phyloP scores from a whole-genome alignment of 495 filamentous ascomycete species.

The Penicillium robsamsonii region DNA sequence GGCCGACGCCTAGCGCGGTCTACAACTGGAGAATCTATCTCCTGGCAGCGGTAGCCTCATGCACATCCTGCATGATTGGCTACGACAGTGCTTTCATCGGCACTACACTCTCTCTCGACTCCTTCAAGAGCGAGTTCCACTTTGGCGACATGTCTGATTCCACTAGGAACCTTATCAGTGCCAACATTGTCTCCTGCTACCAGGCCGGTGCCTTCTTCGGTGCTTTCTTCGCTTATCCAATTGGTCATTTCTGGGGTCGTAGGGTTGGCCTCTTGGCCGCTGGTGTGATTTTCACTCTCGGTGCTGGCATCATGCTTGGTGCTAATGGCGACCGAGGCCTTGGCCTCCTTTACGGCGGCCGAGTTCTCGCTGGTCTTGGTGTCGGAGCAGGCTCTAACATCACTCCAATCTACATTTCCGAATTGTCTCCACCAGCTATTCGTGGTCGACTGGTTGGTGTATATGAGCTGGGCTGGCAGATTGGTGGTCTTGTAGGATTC shows the following conservation, averaged over 20 bases:
- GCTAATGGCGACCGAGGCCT: slow-evolving; percentile 57
- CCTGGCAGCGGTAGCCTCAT: slow-evolving; percentile 65
- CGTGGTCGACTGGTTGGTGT: slow-evolving; percentile 75
- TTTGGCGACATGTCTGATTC: slow-evolving; percentile 43
- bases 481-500: slow-evolving; percentile 71
- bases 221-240: slow-evolving; percentile 55
- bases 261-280: slow-evolving; percentile 51
- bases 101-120: slow-evolving; percentile 62
- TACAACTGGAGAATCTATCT: slow-evolving; percentile 78
- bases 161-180: slow-evolving; percentile 52
- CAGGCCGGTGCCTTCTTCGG: slow-evolving; percentile 70
- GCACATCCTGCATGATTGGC: slow-evolving; percentile 72
- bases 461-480: slow-evolving; percentile 73
- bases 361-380: slow-evolving; percentile 69
- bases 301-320: slow-evolving; percentile 63
- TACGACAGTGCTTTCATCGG: slow-evolving; percentile 75
- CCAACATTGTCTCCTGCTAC: slow-evolving; percentile 70
- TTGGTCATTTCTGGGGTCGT: slow-evolving; percentile 56
- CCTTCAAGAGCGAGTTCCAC: slow-evolving; percentile 62
- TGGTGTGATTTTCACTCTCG: slow-evolving; percentile 57
- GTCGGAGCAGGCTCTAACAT: slow-evolving; percentile 75
- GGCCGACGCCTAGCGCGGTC: slow-evolving; percentile 64
- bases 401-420: slow-evolving; percentile 77
- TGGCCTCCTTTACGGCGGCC: slow-evolving; percentile 64
- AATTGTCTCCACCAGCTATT: slow-evolving; percentile 77